Conservation (phyloP, 306 rosid species). For the Cicer arietinum region DNA sequence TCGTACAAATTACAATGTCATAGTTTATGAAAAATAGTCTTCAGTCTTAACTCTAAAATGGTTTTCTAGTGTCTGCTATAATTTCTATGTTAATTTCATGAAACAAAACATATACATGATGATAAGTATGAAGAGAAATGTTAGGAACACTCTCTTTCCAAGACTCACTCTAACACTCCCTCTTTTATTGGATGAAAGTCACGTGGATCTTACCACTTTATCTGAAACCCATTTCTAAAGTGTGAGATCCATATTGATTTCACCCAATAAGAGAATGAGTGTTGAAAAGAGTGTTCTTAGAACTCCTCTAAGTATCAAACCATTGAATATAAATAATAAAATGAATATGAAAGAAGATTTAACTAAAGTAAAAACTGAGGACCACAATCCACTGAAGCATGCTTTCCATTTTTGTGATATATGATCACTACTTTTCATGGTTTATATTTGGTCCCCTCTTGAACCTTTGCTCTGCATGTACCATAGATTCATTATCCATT, state of each 20-base stretch:
- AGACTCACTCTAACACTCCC: too few relatives aligned
- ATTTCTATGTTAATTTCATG: slow-evolving; percentile 1
- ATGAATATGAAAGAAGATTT: slow-evolving; percentile 14
- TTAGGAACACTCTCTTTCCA: too few relatives aligned
- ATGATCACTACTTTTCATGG: slow-evolving; percentile 46
- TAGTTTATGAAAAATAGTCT: slow-evolving; percentile 11
- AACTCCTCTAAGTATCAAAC: background rate
- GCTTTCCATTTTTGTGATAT: slow-evolving; percentile 37
- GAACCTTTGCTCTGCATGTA: slow-evolving; percentile 36
- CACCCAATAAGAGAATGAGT: too few relatives aligned
- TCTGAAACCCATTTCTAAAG: too few relatives aligned
- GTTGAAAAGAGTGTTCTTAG: too few relatives aligned
- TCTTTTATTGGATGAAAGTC: too few relatives aligned
- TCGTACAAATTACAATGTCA: background rate
- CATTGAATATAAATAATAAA: slow-evolving; percentile 21
- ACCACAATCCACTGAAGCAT: slow-evolving; percentile 31
- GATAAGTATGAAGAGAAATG: slow-evolving; percentile 12
- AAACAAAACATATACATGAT: slow-evolving; percentile 19
- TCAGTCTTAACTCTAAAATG: background rate
- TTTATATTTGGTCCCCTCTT: slow-evolving; percentile 46
- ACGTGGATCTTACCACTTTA: too few relatives aligned
- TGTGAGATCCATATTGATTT: too few relatives aligned
- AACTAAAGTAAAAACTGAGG: slow-evolving; percentile 41
- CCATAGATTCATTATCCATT: slow-evolving; percentile 29
- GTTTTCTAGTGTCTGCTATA: background rate